Evolutionary conservation across 352 stramenopile genomes (phyloP), one percentile per base, ranked within the genome.

Genomic region (Phytophthora ohioensis): DNA sequence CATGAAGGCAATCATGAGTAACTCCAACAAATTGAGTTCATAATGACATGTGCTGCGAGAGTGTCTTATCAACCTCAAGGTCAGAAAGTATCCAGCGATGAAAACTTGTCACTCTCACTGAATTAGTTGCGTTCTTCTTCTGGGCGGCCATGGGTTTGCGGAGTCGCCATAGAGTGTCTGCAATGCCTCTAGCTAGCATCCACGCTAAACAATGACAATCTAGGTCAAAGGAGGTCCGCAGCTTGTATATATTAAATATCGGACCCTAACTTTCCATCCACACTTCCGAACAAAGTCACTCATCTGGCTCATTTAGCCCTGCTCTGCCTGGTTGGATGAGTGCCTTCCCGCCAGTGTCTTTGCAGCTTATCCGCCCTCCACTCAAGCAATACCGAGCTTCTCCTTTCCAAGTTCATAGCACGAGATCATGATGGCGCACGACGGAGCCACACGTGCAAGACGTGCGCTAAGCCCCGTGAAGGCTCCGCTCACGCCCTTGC

Each of bases 381-480:
- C 27, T 87, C 55, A 91, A 32, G 49, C 69, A 42, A 94, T 63
- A 1, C 82, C 82, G 2, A 95, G 70, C 39, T 87, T 84, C 67
- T 90, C 70, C 65, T 95, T 95, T 34, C 85, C 84, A 35, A 93
- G 77, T 55, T 95, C 88, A 64, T 95, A 95, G 64, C 79, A 88
- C 36, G 83, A 87, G 57, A 95, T 95, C 88, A 95, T 95, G 75
- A 96, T 95, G n/a, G 88, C 88, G 55, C 88, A 96, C 2, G 86
- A 92, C 41, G 88, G 88, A 3, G 81, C 76, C 15, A 95, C 88
- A 27, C 89, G 87, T 36, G 78, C 79, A 17, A 96, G 59, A 3
- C 88, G 84, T 30, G 88, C 82, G 12, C 68, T 78, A 12, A 95
- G 76, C 4, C 87, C 88, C 5, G 85, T 92, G 63, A 94, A 92